These are phyloP conservation scores for Bryoglossum gracile DNA, from an alignment of 495 filamentous ascomycete genomes.

Conservation along the genomic window DNA sequence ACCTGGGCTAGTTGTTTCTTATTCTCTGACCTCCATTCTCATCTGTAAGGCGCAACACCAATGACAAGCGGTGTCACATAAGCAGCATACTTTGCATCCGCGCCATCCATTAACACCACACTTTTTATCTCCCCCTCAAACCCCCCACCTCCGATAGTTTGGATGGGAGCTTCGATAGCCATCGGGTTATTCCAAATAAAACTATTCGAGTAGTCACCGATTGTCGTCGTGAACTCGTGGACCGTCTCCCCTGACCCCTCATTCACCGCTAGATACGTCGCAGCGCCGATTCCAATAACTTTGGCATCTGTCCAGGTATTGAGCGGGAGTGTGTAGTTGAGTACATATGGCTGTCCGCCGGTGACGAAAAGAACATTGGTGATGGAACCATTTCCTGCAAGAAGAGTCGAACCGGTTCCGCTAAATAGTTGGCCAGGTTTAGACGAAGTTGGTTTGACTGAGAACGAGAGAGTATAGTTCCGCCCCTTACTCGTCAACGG, in stretches of 20 bases:
- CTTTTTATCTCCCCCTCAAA: constrained; percentile 8
- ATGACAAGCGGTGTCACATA: constrained; percentile 4
- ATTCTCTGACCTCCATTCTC: no score
- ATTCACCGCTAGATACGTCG: constrained; percentile 32
- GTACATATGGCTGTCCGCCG: constrained; percentile 37
- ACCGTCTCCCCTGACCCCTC: constrained; percentile 9
- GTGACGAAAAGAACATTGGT: constrained; percentile 38
- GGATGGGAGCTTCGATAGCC: constrained; percentile 42
- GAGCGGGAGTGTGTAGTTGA: constrained; percentile 38
- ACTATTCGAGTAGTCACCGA: constrained; percentile 37
- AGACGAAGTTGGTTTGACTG: constrained; percentile 28
- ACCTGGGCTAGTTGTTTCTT: no score
- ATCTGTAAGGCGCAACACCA: constrained; percentile 10
- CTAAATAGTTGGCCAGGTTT: constrained; percentile 31
- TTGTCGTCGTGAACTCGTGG: constrained; percentile 35
- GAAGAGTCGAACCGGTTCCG: constrained; percentile 40
- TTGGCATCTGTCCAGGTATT: constrained; percentile 34
- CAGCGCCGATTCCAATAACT: constrained; percentile 35
- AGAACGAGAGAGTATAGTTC: constrained; percentile 42
- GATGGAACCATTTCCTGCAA: constrained; percentile 25
- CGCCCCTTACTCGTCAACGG: constrained; percentile 41
- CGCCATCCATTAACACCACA: constrained; percentile 7
- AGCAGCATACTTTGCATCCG: constrained; percentile 7
- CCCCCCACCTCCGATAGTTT: constrained; percentile 31
- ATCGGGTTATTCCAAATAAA: constrained; percentile 37